These are phyloP conservation scores for Trichoderma orchidacearum DNA, from an alignment of 495 filamentous ascomycete genomes.

Conservation along the genomic window DNA sequence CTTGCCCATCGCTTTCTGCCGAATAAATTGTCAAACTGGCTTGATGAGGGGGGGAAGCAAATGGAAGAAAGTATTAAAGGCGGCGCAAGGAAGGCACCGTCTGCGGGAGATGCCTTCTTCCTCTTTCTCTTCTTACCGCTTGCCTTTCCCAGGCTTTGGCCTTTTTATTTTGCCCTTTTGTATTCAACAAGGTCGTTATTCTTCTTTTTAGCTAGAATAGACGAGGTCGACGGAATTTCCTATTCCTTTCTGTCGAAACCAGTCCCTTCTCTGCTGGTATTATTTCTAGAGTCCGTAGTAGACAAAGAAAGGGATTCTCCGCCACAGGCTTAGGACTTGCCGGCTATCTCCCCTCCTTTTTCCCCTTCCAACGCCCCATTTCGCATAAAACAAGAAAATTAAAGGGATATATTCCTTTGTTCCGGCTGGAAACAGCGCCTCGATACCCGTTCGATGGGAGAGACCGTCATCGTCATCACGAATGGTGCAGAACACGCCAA, in stretches of 20 bases:
- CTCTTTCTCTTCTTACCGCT: neutral
- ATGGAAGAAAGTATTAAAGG: neutral
- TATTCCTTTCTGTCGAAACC: neutral
- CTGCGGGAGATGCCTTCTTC: neutral
- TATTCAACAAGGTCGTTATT: neutral
- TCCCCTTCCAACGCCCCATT: neutral
- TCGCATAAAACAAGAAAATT: neutral
- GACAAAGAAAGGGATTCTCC: no score
- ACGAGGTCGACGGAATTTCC: neutral
- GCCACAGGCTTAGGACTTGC: no score
- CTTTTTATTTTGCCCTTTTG: neutral
- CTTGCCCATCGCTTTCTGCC: neutral
- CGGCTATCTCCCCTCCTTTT: no score
- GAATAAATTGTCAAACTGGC: neutral
- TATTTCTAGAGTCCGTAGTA: no score
- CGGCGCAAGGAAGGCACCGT: neutral
- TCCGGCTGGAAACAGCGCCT: neutral
- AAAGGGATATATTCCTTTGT: neutral
- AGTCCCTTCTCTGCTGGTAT: no score
- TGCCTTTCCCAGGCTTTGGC: neutral
- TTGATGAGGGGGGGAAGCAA: no score
- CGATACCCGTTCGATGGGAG: slow-evolving; percentile 5
- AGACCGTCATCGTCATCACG: slow-evolving; percentile 1
- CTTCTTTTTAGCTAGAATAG: neutral
- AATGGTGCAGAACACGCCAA: slow-evolving; percentile 3